A percentile compares a stretch with the other conserved stretches of the same genome.
These are phyloP conservation scores for Pseudofabraea citricarpa DNA, from an alignment of 2,329 filamentous ascomycete genomes.

Conservation along the genomic window DNA sequence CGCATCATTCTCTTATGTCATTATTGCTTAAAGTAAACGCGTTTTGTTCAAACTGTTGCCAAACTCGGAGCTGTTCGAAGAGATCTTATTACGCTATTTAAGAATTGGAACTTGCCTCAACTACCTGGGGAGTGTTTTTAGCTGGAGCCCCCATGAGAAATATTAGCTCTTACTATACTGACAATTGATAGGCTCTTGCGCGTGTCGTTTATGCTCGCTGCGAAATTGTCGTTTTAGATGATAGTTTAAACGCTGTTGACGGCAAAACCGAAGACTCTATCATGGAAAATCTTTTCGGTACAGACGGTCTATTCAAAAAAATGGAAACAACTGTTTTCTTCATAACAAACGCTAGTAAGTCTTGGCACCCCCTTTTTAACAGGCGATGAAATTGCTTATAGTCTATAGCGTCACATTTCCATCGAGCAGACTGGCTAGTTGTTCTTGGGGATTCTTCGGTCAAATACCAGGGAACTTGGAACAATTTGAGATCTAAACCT, in stretches of 20 bases:
- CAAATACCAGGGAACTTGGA: slow-evolving; percentile 13
- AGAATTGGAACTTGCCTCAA: too few relatives aligned
- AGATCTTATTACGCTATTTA: too few relatives aligned
- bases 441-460: slow-evolving; percentile 5
- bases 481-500: slow-evolving; percentile 2
- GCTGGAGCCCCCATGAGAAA: not conserved
- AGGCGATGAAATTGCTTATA: slow-evolving; percentile 20
- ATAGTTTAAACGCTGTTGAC: slow-evolving; percentile 16
- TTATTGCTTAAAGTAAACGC: too few relatives aligned
- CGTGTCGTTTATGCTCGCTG: slow-evolving; percentile 15
- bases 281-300: slow-evolving; percentile 7
- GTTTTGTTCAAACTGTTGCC: too few relatives aligned
- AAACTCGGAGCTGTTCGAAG: too few relatives aligned
- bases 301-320: slow-evolving; percentile 5
- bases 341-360: slow-evolving; percentile 24
- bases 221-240: slow-evolving; percentile 13
- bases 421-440: slow-evolving; percentile 11
- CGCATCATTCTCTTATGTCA: too few relatives aligned
- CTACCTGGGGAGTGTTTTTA: not conserved
- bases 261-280: slow-evolving; percentile 10
- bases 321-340: slow-evolving; percentile 30
- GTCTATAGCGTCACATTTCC: slow-evolving; percentile 25
- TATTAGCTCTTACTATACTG: not conserved
- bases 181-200: slow-evolving; percentile 13
- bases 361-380: slow-evolving; percentile 9